Evolutionary conservation across 768 basidiomycete genomes (phyloP).

Genomic region (Mycena venus): DNA sequence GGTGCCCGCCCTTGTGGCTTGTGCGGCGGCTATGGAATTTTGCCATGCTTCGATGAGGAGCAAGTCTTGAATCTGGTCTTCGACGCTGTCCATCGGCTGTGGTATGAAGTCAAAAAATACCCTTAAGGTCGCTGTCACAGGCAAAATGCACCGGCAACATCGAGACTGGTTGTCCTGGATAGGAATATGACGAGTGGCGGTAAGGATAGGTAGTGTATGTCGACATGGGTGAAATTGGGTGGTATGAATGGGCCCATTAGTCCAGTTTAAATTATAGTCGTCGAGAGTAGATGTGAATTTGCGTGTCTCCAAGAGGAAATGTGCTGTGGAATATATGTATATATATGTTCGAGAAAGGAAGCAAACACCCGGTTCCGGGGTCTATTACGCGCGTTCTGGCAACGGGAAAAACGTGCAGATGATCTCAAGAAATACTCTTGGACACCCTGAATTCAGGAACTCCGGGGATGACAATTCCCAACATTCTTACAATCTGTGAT

Average conservation of each 20-base stretch:
- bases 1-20: not conserved
- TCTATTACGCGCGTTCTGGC: not conserved
- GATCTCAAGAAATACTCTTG: not conserved
- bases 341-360: not conserved
- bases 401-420: not conserved
- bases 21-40: not conserved
- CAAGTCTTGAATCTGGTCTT: slow-evolving; percentile 5
- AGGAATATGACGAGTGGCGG: not conserved
- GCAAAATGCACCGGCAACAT: no score
- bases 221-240: not conserved
- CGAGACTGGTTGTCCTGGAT: not conserved
- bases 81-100: slow-evolving; percentile 10
- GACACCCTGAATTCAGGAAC: not conserved
- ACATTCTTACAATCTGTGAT: not conserved
- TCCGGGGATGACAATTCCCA: not conserved
- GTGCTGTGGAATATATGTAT: not conserved
- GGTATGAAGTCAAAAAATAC: not conserved
- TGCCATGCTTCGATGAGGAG: not conserved
- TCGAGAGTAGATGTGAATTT: not conserved
- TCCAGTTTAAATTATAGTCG: not conserved
- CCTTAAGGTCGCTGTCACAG: not conserved
- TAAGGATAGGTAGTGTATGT: not conserved
- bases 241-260: not conserved
- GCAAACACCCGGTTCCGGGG: not conserved
- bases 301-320: not conserved